Base-by-base conservation (phyloP, 2,329 filamentous ascomycete species). In the Colletotrichum spinosum region DNA sequence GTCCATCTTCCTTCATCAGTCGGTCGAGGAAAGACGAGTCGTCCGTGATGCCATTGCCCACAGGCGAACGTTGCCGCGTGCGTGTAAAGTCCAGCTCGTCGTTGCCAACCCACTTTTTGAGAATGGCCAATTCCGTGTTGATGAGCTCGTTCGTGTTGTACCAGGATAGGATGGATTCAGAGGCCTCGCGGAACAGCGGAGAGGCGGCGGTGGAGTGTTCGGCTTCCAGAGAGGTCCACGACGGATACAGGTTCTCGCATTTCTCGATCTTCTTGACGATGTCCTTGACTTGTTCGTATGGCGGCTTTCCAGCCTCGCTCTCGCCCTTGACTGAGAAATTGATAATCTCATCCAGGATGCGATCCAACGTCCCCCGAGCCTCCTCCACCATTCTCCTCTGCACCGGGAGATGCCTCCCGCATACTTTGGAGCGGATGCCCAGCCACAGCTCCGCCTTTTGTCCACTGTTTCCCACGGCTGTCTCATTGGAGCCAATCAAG, bases 101-200 rank as follows among this genome's bases (percentile, higher is more conserved):
- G 74, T 99, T 99, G 59, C 96, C 96, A 34, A 99, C 96, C 96
- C 96, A 99, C 68, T 91, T 94, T 77, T 96, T 94, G 68, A 99
- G 79, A 69, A 98, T 94, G 12, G 90, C 89, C 65, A 99, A 86
- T 77, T 99, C 93, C 2, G 93, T 97, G 76, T 97, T 97, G 83
- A 99, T 98, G 74, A 97, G 89, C 74, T 95, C 90, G 38, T 94
- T 97, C 55, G 94, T 97, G 78, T 98, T 99, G 83, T 97, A 91
- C 96, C 96, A 99, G 3, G 95, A 90, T 67, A 97, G 89, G 69
- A 99, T 91, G 53, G 95, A 91, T 75, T 97, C 92, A 73, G 92
- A 96, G 35, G 93, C 93, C 67, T 94, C 90, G 67, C 87, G 85
- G 79, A 94, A 99, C 37, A 90, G 86, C 37, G 88, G 84, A 2